Conservation (phyloP, 306 rosid genomes). For the Rosa persica region DNA sequence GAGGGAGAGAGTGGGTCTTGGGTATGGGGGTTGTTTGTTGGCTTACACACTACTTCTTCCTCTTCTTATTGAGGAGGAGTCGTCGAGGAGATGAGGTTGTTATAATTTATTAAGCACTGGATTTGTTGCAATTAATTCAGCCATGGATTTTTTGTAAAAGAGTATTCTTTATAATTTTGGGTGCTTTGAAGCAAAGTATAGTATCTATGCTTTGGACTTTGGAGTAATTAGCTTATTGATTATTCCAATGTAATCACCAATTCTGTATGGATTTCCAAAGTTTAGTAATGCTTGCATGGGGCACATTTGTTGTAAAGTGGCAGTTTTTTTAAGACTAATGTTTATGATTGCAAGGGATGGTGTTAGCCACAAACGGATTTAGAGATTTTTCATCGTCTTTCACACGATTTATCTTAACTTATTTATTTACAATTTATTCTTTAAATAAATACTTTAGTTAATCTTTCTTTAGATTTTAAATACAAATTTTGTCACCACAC, state of each 20-base stretch:
- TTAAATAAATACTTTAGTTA: too few relatives aligned
- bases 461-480: too few relatives aligned
- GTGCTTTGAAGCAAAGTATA: constrained; percentile 69
- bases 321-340: too few relatives aligned
- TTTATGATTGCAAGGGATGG: not conserved
- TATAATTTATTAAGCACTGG: not conserved
- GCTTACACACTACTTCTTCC: constrained; percentile 39
- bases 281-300: not conserved
- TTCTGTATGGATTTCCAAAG: not conserved
- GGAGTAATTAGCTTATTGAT: not conserved
- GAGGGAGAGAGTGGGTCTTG: constrained; percentile 6
- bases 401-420: not conserved
- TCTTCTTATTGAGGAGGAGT: constrained; percentile 27
- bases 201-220: constrained; percentile 32
- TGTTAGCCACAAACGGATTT: not conserved
- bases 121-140: constrained; percentile 17
- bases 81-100: constrained; percentile 3
- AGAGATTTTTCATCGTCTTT: not conserved
- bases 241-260: not conserved
- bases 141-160: constrained; percentile 3
- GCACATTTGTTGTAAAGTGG: not conserved
- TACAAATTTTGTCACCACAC: too few relatives aligned
- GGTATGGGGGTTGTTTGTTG: constrained; percentile 35
- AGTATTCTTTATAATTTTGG: constrained; percentile 16
- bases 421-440: not conserved